Percentiles rank a stretch among this genome's conserved stretches.
Evolutionary conservation across 495 filamentous ascomycete genomes (phyloP).

Genomic region (Choiromyces venosus): DNA sequence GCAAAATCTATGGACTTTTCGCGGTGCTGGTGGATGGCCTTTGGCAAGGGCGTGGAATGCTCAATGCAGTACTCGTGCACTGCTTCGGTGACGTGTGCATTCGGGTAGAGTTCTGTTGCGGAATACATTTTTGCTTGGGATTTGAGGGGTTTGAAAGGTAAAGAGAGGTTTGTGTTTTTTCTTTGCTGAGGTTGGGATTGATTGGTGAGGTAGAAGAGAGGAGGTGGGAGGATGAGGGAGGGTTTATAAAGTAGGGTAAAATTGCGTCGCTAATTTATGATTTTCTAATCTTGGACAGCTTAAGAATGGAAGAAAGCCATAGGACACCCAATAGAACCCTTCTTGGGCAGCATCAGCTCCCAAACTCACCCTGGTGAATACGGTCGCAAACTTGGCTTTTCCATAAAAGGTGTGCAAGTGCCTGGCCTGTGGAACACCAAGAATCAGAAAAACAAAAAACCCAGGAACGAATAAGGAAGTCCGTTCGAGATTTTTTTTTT

Average conservation of each 20-base stretch:
- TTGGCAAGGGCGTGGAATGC: conserved; percentile 35
- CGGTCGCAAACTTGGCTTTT: background rate
- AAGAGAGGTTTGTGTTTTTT: background rate
- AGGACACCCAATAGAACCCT: background rate
- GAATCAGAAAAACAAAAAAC: background rate
- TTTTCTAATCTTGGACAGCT: background rate
- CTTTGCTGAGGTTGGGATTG: background rate
- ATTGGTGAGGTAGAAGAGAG: background rate
- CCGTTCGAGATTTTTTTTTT: background rate
- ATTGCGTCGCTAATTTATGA: background rate
- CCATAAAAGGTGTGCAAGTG: background rate
- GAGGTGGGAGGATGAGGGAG: background rate
- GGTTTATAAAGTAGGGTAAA: background rate
- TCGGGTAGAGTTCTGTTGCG: conserved; percentile 34
- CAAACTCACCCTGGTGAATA: background rate
- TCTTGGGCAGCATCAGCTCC: background rate
- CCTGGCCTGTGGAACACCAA: background rate
- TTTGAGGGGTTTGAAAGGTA: background rate
- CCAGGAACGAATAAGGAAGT: background rate
- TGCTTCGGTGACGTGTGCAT: conserved; percentile 27
- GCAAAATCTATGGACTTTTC: conserved; percentile 25
- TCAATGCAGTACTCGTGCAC: conserved; percentile 39
- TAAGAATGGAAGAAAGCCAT: background rate
- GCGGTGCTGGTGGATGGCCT: conserved; percentile 27
- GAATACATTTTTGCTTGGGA: conserved; percentile 19